Evolutionary conservation across 75 land plant genomes (phyloP), one percentile per base, ranked within the genome.

Genomic region (Sequoiadendron giganteum): DNA sequence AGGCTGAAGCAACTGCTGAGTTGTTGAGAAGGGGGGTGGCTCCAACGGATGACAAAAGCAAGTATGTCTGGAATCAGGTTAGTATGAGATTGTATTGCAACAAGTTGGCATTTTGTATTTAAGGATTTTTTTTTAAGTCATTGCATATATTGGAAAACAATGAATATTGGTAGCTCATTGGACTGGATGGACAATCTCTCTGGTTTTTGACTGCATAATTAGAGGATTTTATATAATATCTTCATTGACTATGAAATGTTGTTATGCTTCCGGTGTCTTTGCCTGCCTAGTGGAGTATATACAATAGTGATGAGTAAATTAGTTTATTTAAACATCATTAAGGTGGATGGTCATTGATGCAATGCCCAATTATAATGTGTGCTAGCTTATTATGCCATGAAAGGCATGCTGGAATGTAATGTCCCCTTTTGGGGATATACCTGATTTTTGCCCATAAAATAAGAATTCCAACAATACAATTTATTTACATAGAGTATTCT

Each of bases 1-100:
- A 98, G 89, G 99, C 99, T 85, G 95, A 98, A 79, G 99, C 96
- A 72, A 96, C 98, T 15, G 90, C 99, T 48, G 90, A 93, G 45
- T 87, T 98, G 88, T 97, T 90, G 90, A 94, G 89, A 81, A 95
- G 89, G 38, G 93, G 93, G 5, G 88, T 96, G 68, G 85, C 85
- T 84, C 88, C 93, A 39, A 95, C 99, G 13, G 95, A 98, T 86
- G 99, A 98, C 85, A 90, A 85, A 73, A 55, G 85, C 93, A 98
- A 98, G 86, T 98, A 93, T 90, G 85, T 91, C 32, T 96, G 99
- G 99, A 86, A 92, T 85, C 86, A 97, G 99, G 99, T 97, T 47
- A 52, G 87, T 61, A 58, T 38, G 47, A 45, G 14, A 0, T 82
- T 47, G 48, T 25, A 47, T 82, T 47, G 2, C 52, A 47, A n/a